These are phyloP conservation scores for Pestalotiopsis sp. DNA, from an alignment of 2,329 filamentous ascomycete species.

Conservation along the genomic window DNA sequence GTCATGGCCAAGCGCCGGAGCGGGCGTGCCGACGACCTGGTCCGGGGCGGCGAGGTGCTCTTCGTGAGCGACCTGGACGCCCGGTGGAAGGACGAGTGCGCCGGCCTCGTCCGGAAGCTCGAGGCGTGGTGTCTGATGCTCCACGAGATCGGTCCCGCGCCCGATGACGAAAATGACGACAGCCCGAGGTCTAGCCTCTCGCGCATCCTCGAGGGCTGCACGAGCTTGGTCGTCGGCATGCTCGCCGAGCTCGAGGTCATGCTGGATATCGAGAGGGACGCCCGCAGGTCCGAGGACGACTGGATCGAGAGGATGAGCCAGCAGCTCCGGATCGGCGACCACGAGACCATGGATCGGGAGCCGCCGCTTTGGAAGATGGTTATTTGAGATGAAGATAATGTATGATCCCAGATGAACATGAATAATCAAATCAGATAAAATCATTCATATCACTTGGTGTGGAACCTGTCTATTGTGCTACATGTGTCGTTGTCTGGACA, in stretches of 20 bases:
- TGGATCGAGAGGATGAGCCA: conserved; percentile 62
- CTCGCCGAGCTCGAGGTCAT: conserved; percentile 64
- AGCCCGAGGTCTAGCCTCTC: conserved; percentile 26
- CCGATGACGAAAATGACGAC: neutral
- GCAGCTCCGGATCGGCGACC: conserved; percentile 36
- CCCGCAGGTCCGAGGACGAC: conserved; percentile 55
- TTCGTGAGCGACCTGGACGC: conserved; percentile 60
- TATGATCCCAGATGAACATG: neutral
- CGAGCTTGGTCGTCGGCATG: conserved; percentile 59
- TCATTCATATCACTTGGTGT: neutral
- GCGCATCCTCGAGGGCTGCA: conserved; percentile 27
- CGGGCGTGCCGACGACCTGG: conserved; percentile 36
- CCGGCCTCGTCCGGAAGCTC: conserved; percentile 54
- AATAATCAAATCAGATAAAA: neutral
- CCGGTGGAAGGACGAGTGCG: conserved; percentile 62
- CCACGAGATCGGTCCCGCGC: conserved; percentile 40
- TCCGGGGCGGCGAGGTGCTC: conserved; percentile 38
- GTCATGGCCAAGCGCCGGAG: conserved; percentile 42
- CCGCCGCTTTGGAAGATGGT: conserved; percentile 33
- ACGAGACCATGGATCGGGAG: conserved; percentile 29
- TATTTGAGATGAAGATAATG: neutral
- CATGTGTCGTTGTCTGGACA: neutral
- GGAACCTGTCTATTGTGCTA: neutral
- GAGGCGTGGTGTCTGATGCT: conserved; percentile 56
- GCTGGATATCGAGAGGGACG: conserved; percentile 62